Evolutionary conservation across 1,139 yeast genomes (phyloP), one percentile per base, ranked within the genome.

Genomic region (Wickerhamiella pararugosa): DNA sequence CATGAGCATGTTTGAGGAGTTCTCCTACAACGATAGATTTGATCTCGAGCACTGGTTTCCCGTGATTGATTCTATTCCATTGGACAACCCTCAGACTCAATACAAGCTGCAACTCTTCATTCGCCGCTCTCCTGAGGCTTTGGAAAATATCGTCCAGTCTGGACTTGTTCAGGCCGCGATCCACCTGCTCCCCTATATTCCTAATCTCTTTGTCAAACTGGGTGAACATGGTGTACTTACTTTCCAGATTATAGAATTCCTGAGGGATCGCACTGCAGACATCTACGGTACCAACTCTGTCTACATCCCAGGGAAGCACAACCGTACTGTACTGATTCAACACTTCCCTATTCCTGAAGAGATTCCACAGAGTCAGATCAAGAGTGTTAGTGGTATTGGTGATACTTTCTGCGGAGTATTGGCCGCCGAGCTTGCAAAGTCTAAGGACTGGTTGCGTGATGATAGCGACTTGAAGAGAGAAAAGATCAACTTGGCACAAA

Each of bases 131-230:
- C 62, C 62, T 3, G 52, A 43, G 29, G 46, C 47, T 1, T 54
- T 64, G 29, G 49, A 43, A 25, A 50, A 53, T 10, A 47, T 66
- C 9, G 46, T 59, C 2, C 47, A 63, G 1, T 44, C 58, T 5
- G 95, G 94, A 0, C 58, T 69, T 4, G 63, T 79, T 11, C 92
- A 81, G 55, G 80, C 78, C 53, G 73, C 80, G 1, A 70, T 80
- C 51, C 79, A 77, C 50, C 51, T 83, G 7, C 61, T 82, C 11
- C 94, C 94, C 0, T 83, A 67, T 51, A 65, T 79, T 37, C 86
- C 83, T n/a, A 72, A 70, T 48, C 61, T 83, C 5, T 52, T 79
- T 29, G 64, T 84, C 10, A 84, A 83, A 53, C 68, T 75, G 39
- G 94, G 94, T 0, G 53, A 66, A 1, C 60, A 71, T 33, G 95